Conservation (phyloP, 805 yeast genomes). For the Ogataea methanolica region DNA sequence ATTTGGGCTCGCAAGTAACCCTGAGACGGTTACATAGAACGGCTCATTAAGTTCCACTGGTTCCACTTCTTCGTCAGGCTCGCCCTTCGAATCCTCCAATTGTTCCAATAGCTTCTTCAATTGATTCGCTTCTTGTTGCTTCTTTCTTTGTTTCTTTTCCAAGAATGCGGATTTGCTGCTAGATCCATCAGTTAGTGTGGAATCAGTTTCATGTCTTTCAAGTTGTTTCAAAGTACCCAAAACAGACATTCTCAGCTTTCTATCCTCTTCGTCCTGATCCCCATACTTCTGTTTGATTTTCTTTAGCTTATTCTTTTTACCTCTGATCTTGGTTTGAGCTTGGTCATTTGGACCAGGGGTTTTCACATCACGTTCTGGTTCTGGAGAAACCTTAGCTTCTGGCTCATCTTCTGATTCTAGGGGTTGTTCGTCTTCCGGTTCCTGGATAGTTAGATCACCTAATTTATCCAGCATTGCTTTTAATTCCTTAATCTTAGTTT, state of each 20-base stretch:
- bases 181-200: neutral
- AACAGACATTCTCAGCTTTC: conserved; percentile 66
- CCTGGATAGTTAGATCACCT: conserved; percentile 8
- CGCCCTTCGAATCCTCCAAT: conserved; percentile 18
- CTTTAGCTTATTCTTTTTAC: conserved; percentile 79
- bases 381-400: conserved; percentile 9
- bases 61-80: conserved; percentile 16
- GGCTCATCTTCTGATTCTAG: conserved; percentile 2
- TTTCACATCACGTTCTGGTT: conserved; percentile 6
- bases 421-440: conserved; percentile 5
- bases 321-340: conserved; percentile 53
- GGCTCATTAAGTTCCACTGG: conserved; percentile 32
- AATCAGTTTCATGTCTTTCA: conserved; percentile 16
- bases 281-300: conserved; percentile 80
- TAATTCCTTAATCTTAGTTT: conserved; percentile 26
- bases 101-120: conserved; percentile 29
- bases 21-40: conserved; percentile 20
- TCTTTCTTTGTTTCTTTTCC: conserved; percentile 19
- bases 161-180: neutral
- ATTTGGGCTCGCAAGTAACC: conserved; percentile 39
- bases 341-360: conserved; percentile 17
- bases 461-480: conserved; percentile 26
- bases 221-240: conserved; percentile 75
- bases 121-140: conserved; percentile 28
- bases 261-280: conserved; percentile 90